These are phyloP conservation scores for Rhodamnia argentea DNA, from an alignment of 345 rosid genomes.

Conservation along the genomic window DNA sequence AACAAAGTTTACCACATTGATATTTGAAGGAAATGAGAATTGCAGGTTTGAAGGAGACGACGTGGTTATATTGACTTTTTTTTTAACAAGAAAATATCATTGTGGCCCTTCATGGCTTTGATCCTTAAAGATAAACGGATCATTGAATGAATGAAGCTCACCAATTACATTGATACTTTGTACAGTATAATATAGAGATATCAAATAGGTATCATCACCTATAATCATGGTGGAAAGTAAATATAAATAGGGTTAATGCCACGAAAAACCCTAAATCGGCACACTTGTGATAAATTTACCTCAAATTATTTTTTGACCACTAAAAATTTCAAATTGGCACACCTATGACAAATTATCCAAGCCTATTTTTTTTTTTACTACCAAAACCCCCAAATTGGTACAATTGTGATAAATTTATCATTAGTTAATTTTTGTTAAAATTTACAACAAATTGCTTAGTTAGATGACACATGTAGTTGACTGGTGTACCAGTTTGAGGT, in stretches of 20 bases:
- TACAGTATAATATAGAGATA: background rate
- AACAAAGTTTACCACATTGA: background rate
- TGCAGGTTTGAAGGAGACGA: background rate
- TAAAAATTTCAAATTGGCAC: no score
- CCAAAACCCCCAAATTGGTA: no score
- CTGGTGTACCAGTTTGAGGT: no score
- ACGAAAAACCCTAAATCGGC: no score
- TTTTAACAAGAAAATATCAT: background rate
- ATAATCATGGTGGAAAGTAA: background rate
- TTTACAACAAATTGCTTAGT: no score
- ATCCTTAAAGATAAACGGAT: background rate
- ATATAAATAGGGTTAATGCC: background rate
- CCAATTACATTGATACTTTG: background rate
- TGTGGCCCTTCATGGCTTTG: background rate
- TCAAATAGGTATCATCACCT: background rate
- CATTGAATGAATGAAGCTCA: background rate
- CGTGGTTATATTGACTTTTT: background rate
- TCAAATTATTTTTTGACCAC: no score
- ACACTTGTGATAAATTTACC: no score
- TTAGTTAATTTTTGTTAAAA: no score
- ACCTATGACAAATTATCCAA: no score
- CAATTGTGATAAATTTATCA: no score
- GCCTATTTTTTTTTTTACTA: no score
- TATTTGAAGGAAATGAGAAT: background rate
- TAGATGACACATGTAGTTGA: no score